A percentile compares a stretch with the other conserved stretches of the same genome.
Conservation (phyloP, 2,329 filamentous ascomycete species). For the Pseudocercospora fuligena region DNA sequence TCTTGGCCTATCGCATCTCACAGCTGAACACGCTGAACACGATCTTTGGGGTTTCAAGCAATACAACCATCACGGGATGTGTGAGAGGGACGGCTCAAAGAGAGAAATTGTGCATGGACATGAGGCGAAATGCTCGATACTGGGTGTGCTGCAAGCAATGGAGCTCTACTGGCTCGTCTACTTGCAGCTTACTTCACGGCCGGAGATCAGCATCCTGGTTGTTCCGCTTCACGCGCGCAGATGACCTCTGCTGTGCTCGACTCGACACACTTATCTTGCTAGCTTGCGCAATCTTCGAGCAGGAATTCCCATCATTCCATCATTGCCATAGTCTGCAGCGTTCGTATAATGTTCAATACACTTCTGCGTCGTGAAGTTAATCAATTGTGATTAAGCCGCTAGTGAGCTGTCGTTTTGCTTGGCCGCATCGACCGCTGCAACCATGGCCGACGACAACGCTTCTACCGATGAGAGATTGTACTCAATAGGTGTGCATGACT, state of each 20-base stretch:
- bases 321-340: not conserved
- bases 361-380: constrained; percentile 12
- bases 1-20: not conserved
- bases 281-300: constrained; percentile 7
- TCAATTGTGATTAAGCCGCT: constrained; percentile 17
- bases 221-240: not conserved
- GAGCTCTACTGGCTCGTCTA: constrained; percentile 8
- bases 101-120: not conserved
- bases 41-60: not conserved
- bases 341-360: not conserved
- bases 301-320: not conserved
- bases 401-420: constrained; percentile 18
- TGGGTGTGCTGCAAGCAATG: not conserved
- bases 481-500: constrained; percentile 25
- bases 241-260: constrained; percentile 5
- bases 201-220: constrained; percentile 3
- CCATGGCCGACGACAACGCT: constrained; percentile 28
- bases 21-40: not conserved
- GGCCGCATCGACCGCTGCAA: constrained; percentile 9
- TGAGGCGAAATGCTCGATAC: not conserved
- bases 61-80: not conserved
- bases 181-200: not conserved
- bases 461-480: not conserved
- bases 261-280: constrained; percentile 8
- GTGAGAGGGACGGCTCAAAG: not conserved